These are phyloP conservation scores for Debaryomyces robertsiae DNA, from an alignment of 1,139 yeast species.

Conservation along the genomic window DNA sequence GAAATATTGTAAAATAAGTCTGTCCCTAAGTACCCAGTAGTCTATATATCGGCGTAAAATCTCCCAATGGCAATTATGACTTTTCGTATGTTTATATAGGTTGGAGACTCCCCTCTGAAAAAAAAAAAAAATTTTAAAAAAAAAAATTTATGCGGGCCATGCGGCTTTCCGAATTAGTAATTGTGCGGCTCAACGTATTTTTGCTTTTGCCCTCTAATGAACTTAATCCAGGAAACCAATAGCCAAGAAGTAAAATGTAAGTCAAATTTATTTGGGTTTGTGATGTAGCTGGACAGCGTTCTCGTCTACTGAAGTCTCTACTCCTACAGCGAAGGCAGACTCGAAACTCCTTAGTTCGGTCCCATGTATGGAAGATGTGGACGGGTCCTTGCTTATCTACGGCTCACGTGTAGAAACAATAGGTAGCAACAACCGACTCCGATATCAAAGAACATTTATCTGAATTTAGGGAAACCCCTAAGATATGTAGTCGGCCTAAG, in stretches of 20 bases:
- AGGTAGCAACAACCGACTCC: constrained; percentile 5
- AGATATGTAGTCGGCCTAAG: too few species aligned
- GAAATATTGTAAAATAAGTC: constrained; percentile 2
- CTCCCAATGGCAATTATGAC: constrained; percentile 3
- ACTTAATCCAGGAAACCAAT: too few species aligned
- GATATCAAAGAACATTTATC: neutral
- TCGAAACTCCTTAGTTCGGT: too few species aligned
- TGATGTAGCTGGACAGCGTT: too few species aligned
- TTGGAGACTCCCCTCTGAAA: constrained; percentile 6
- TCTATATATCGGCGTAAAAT: neutral
- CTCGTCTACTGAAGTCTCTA: too few species aligned
- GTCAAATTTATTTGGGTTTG: too few species aligned
- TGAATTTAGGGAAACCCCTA: neutral
- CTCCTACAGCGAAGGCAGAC: too few species aligned
- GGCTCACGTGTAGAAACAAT: constrained; percentile 7
- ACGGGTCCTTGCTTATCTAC: neutral
- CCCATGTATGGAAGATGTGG: too few species aligned
- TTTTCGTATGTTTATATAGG: constrained; percentile 8
- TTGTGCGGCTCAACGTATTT: constrained; percentile 6
- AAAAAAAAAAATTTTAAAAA: constrained; percentile 8
- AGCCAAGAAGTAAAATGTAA: too few species aligned
- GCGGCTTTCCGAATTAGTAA: constrained; percentile 6
- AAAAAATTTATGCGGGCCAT: constrained; percentile 10
- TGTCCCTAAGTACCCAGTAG: neutral
- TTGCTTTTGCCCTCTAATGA: neutral